Conservation (phyloP, 2,329 filamentous ascomycete genomes). For the Sporothrix schenckii region DNA sequence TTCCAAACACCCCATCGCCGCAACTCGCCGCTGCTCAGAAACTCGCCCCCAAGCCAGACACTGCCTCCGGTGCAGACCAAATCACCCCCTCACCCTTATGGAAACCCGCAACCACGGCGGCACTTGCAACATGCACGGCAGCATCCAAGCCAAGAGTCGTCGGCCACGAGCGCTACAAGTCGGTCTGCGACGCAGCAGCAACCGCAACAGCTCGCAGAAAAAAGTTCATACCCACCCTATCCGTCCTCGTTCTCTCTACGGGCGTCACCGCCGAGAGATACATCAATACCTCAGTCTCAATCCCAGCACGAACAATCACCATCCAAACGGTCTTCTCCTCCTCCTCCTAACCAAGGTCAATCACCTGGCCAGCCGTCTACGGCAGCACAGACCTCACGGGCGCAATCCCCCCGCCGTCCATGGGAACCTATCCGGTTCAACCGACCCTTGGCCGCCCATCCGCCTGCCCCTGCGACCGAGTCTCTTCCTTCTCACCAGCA, state of each 20-base stretch:
- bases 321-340: not conserved
- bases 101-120: not conserved
- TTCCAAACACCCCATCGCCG: slow-evolving; percentile 7
- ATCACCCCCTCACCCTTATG: slow-evolving; percentile 10
- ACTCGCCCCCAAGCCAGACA: slow-evolving; percentile 21
- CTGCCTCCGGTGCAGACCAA: slow-evolving; percentile 21
- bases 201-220: not conserved
- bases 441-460: not conserved
- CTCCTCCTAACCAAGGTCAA: not conserved
- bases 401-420: not conserved
- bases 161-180: not conserved
- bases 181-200: not conserved
- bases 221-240: not conserved
- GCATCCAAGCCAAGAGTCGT: not conserved
- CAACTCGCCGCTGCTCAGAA: not conserved
- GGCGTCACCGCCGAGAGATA: not conserved
- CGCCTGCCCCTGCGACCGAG: not conserved
- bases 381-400: not conserved
- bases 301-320: not conserved
- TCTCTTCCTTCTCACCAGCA: not conserved
- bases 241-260: slow-evolving; percentile 7
- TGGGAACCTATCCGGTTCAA: slow-evolving; percentile 6
- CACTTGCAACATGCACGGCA: not conserved
- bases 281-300: not conserved
- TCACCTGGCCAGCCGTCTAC: slow-evolving; percentile 2